Evolutionary conservation across 2,329 filamentous ascomycete species (phyloP).

Genomic region (Microsporum canis): DNA sequence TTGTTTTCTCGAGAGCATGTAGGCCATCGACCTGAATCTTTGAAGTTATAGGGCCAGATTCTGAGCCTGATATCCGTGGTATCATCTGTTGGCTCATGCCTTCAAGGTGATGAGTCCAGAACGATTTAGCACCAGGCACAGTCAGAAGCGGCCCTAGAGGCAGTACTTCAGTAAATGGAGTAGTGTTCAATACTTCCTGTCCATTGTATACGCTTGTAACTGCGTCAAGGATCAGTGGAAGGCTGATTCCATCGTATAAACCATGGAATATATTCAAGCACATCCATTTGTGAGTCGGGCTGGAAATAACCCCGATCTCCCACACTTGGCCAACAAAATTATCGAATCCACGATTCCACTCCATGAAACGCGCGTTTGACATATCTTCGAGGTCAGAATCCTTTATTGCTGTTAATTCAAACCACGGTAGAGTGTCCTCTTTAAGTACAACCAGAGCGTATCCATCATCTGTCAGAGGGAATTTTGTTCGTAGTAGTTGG

Average conservation of each 20-base stretch:
- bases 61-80: slow-evolving; percentile 15
- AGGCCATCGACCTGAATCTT: slow-evolving; percentile 26
- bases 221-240: slow-evolving; percentile 53
- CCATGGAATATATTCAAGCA: slow-evolving; percentile 69
- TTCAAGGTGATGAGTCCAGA: slow-evolving; percentile 55
- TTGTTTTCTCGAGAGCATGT: slow-evolving; percentile 39
- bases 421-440: slow-evolving; percentile 36
- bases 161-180: slow-evolving; percentile 56
- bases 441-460: slow-evolving; percentile 61
- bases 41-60: slow-evolving; percentile 14
- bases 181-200: slow-evolving; percentile 26
- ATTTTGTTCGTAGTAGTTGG: slow-evolving; percentile 60
- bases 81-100: slow-evolving; percentile 23
- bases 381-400: slow-evolving; percentile 24
- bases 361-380: slow-evolving; percentile 28
- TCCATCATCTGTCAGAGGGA: slow-evolving; percentile 62
- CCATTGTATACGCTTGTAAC: slow-evolving; percentile 45
- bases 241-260: slow-evolving; percentile 73
- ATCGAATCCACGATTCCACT: slow-evolving; percentile 47
- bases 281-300: slow-evolving; percentile 33
- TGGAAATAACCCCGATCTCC: slow-evolving; percentile 24
- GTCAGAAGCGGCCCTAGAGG: slow-evolving; percentile 55
- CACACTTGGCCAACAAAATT: slow-evolving; percentile 27
- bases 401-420: slow-evolving; percentile 22
- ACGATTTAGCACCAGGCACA: slow-evolving; percentile 41